Conservation (phyloP, 306 rosid genomes). For the Neltuma alba region DNA sequence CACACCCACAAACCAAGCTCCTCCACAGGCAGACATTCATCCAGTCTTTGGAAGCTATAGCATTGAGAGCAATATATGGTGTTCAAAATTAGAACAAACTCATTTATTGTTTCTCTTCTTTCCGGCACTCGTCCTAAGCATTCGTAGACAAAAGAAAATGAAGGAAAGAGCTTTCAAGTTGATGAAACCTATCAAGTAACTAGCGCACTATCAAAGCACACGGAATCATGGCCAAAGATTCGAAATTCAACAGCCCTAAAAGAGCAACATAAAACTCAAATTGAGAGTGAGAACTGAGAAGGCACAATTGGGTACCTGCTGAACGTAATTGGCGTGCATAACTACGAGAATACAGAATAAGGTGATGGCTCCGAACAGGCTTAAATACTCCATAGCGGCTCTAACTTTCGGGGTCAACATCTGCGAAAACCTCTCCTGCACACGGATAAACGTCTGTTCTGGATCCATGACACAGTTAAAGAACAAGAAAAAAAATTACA, state of each 20-base stretch:
- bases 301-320: constrained; percentile 59
- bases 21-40: neutral
- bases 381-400: constrained; percentile 84
- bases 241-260: constrained; percentile 41
- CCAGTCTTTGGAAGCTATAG: neutral
- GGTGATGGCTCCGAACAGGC: constrained; percentile 77
- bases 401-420: constrained; percentile 87
- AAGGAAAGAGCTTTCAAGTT: neutral
- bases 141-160: neutral
- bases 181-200: neutral
- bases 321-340: constrained; percentile 99
- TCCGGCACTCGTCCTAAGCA: neutral
- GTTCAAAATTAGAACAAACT: neutral
- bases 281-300: neutral
- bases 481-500: constrained; percentile 5
- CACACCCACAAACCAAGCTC: neutral
- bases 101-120: neutral
- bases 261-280: neutral
- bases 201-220: neutral
- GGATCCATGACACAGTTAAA: constrained; percentile 71
- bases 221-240: neutral
- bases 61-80: neutral
- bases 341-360: constrained; percentile 93
- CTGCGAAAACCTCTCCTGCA: constrained; percentile 94
- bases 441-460: constrained; percentile 94